A percentile compares a stretch with the other conserved stretches of the same genome.
Conservation (phyloP, 2,329 filamentous ascomycete genomes). For the Arthrobotrys conoides region DNA sequence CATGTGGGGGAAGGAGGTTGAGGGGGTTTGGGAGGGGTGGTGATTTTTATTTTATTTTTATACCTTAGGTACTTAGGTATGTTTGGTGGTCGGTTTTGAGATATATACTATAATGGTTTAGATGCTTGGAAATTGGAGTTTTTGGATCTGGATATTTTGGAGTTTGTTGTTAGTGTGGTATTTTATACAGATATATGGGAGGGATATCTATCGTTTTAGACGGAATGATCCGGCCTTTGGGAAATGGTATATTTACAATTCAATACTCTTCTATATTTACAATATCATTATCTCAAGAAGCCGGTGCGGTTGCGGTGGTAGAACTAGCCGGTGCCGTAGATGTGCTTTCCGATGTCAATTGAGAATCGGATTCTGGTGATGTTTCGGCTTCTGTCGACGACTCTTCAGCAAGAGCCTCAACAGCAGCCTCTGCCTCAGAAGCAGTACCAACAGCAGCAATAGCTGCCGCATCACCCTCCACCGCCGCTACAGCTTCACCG, state of each 20-base stretch:
- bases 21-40: neutral
- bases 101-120: too few species aligned
- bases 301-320: conserved; percentile 3
- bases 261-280: conserved; percentile 38
- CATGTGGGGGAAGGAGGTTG: neutral
- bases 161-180: neutral
- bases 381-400: neutral
- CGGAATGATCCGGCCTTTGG: neutral
- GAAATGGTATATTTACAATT: conserved; percentile 51
- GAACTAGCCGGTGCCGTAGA: neutral
- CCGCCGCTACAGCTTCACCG: neutral
- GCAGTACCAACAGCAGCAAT: conserved; percentile 22
- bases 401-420: conserved; percentile 18
- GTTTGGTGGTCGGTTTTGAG: too few species aligned
- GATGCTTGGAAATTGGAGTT: too few species aligned
- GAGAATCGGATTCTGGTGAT: conserved; percentile 21
- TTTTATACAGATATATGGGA: neutral
- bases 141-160: neutral
- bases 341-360: conserved; percentile 6
- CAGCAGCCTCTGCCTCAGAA: conserved; percentile 14
- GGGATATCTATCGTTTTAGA: neutral
- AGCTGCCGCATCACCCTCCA: conserved; percentile 10
- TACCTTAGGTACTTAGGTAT: too few species aligned
- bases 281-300: conserved; percentile 18
- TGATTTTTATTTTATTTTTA: neutral